Percentiles rank a stretch among this genome's conserved stretches.
Conservation (phyloP, 2,329 filamentous ascomycete genomes). For the Hypoxylon sp. region DNA sequence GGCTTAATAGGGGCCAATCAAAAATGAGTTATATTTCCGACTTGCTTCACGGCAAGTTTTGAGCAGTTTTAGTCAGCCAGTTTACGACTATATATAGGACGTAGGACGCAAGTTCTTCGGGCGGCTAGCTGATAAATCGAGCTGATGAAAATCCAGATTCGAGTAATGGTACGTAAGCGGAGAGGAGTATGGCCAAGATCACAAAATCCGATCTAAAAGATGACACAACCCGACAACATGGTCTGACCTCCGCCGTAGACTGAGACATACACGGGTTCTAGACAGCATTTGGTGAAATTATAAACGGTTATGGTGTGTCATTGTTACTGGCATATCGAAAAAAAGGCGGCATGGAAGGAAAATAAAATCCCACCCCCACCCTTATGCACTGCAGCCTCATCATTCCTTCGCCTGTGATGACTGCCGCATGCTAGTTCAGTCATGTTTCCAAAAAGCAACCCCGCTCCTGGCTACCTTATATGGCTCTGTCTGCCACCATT, state of each 20-base stretch:
- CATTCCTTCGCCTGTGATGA: slow-evolving; percentile 22
- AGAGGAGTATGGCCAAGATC: not conserved
- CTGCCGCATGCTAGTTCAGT: slow-evolving; percentile 35
- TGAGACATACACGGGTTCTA: slow-evolving; percentile 7
- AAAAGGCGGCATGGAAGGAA: slow-evolving; percentile 28
- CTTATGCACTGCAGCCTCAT: slow-evolving; percentile 28
- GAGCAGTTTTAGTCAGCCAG: slow-evolving; percentile 31
- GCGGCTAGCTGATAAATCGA: slow-evolving; percentile 3
- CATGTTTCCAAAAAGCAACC: slow-evolving; percentile 21
- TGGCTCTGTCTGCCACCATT: slow-evolving; percentile 17
- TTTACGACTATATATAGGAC: slow-evolving; percentile 29
- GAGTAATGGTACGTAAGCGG: not conserved
- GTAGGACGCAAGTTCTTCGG: slow-evolving; percentile 4
- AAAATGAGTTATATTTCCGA: slow-evolving; percentile 9
- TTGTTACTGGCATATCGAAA: slow-evolving; percentile 22
- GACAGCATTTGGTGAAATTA: slow-evolving; percentile 6
- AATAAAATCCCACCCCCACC: slow-evolving; percentile 36
- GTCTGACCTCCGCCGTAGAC: not conserved
- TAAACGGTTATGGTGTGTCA: slow-evolving; percentile 8
- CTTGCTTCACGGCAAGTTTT: slow-evolving; percentile 1
- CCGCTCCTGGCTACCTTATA: slow-evolving; percentile 21
- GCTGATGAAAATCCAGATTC: not conserved
- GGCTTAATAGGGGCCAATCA: slow-evolving; percentile 17
- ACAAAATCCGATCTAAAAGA: not conserved
- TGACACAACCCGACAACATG: not conserved